Evolutionary conservation across 305 asterid genomes (phyloP), one percentile per base, ranked within the genome.

Genomic region (Salvia sclarea): DNA sequence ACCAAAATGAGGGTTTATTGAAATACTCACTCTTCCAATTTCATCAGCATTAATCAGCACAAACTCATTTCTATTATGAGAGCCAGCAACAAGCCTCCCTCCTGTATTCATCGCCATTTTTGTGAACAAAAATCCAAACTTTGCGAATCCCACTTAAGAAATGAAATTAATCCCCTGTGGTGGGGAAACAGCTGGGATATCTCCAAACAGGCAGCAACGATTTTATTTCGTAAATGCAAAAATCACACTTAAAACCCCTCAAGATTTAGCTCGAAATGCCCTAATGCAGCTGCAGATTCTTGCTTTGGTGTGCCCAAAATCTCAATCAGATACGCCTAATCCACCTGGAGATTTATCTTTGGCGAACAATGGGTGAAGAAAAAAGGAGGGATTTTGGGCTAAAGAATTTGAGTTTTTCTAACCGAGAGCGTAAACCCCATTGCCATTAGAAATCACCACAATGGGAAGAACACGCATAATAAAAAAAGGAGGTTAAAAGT

Each of bases 41-140:
- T 89, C 96, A 76, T 91, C 98, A 62, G 98, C 94, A 86, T 91
- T 84, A 74, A 89, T 87, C 45, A 87, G 86, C 58, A 87, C 76
- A 80, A 91, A 85, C 74, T 85, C 96, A 70, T 91, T 91, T 69
- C 96, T 86, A 74, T 82, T 87, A 69, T 91, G 98, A 70, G 98
- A 91, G 68, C 96, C 98, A 78, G 95, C 90, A 76, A 89, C 82
- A 38, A 91, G 95, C 77, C 95, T 84, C 9, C 98, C 95, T 18
- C 96, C 84, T 33, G 96, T 87, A 61, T 84, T 80, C 98, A 86
- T 86, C 82, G 79, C 85, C 90, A 81, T 90, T 74, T 44, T 28
- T 68, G 47, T 70, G n/a, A 30, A 41, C 47, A 54, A 55, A 75
- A 47, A 68, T 55, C 64, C 69, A 41, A 67, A 75, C 62, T 50